Conservation (phyloP, 371 early-diverging fungal genomes). For the Mucor ambiguus region DNA sequence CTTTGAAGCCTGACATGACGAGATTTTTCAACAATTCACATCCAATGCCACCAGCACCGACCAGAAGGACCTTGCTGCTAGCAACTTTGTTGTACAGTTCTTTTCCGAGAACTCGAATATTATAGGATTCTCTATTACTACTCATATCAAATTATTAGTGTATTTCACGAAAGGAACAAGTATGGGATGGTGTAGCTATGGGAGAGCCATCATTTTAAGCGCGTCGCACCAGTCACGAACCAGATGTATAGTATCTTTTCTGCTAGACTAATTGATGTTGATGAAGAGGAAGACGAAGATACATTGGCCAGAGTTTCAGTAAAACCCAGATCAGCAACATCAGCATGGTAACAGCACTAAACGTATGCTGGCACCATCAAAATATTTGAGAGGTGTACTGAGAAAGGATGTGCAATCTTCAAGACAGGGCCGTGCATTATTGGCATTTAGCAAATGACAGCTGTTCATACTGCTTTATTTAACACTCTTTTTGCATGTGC, state of each 20-base stretch:
- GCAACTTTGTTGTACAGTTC: slow-evolving; percentile 39
- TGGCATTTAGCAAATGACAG: slow-evolving; percentile 1
- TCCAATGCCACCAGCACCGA: slow-evolving; percentile 98
- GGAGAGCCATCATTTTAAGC: neutral
- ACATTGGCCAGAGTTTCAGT: neutral
- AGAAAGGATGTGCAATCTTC: slow-evolving; percentile 11
- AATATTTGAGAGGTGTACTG: slow-evolving; percentile 24
- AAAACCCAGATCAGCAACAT: neutral
- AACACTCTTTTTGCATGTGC: too few relatives aligned
- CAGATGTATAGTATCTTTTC: too few relatives aligned
- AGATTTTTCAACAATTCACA: slow-evolving; percentile 98
- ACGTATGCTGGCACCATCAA: slow-evolving; percentile 30
- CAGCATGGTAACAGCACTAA: neutral
- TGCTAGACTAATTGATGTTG: too few relatives aligned
- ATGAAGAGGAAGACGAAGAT: neutral
- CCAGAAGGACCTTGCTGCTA: slow-evolving; percentile 63
- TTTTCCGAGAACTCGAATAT: slow-evolving; percentile 39
- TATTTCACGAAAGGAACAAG: neutral
- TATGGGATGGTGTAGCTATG: neutral
- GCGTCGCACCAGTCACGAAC: slow-evolving; percentile 1
- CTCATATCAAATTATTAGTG: neutral
- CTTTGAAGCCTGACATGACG: slow-evolving; percentile 84
- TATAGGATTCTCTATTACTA: slow-evolving; percentile 32
- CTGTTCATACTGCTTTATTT: too few relatives aligned
- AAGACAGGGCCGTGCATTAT: neutral